Evolutionary conservation across 169 alveolate species (phyloP).

Genomic region (Theileria equi): DNA sequence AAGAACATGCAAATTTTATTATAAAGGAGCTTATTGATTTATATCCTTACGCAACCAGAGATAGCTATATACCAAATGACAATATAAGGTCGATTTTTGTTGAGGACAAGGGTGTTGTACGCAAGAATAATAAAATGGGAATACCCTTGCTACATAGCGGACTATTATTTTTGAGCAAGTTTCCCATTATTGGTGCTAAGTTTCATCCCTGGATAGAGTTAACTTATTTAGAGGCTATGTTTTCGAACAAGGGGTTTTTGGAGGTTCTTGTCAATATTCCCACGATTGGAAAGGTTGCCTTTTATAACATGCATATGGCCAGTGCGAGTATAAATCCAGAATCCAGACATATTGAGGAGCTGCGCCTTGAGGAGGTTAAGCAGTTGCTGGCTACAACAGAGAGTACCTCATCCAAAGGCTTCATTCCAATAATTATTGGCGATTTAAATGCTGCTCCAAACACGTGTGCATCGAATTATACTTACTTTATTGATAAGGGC

Average conservation of each 20-base stretch:
- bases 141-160: conserved; percentile 82
- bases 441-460: conserved; percentile 88
- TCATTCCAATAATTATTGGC: conserved; percentile 85
- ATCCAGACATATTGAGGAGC: conserved; percentile 79
- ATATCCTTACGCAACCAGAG: conserved; percentile 72
- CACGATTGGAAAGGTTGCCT: conserved; percentile 76
- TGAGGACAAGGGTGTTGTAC: conserved; percentile 3
- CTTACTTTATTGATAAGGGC: conserved; percentile 80
- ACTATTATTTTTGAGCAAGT: conserved; percentile 83
- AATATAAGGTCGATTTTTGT: conserved; percentile 31
- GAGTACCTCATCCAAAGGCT: conserved; percentile 77
- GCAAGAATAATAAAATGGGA: conserved; percentile 20
- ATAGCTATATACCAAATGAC: conserved; percentile 18
- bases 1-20: conserved; percentile 79
- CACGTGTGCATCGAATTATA: conserved; percentile 83
- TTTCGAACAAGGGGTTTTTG: conserved; percentile 84
- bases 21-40: conserved; percentile 67
- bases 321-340: conserved; percentile 87
- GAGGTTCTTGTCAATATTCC: conserved; percentile 84
- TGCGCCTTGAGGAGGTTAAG: conserved; percentile 81
- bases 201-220: conserved; percentile 83
- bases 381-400: conserved; percentile 80
- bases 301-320: conserved; percentile 86
- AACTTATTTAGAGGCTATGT: conserved; percentile 81
- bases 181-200: conserved; percentile 79